Percentiles rank a stretch among this genome's conserved stretches.
Conservation (phyloP, 1,284 basidiomycete genomes). For the Flammula alnicola region DNA sequence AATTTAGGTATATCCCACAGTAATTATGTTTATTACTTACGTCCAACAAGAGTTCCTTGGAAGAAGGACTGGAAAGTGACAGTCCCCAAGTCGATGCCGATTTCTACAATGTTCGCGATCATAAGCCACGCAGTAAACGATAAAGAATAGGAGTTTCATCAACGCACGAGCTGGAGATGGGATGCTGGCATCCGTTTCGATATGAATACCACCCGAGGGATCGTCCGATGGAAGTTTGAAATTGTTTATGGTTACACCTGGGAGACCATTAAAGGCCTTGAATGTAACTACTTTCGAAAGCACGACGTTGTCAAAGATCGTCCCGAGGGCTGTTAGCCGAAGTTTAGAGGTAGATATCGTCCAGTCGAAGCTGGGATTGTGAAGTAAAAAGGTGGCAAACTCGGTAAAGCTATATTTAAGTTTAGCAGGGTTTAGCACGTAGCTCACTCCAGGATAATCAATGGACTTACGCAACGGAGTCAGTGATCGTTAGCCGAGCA, state of each 20-base stretch:
- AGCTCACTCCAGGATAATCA: background rate
- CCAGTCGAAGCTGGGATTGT: slow-evolving; percentile 73
- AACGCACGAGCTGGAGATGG: slow-evolving; percentile 69
- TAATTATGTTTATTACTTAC: slow-evolving; percentile 40
- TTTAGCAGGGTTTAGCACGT: background rate
- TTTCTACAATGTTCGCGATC: slow-evolving; percentile 42
- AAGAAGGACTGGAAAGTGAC: slow-evolving; percentile 71
- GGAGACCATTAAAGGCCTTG: slow-evolving; percentile 74
- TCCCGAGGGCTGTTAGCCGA: slow-evolving; percentile 68
- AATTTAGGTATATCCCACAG: slow-evolving; percentile 22
- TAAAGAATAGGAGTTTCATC: background rate
- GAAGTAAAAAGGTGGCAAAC: slow-evolving; percentile 71
- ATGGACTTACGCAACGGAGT: slow-evolving; percentile 47
- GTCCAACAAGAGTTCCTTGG: slow-evolving; percentile 54
- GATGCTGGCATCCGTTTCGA: slow-evolving; percentile 69
- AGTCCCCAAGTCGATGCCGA: slow-evolving; percentile 76
- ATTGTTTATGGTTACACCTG: slow-evolving; percentile 71
- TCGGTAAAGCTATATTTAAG: slow-evolving; percentile 56
- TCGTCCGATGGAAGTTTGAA: slow-evolving; percentile 71
- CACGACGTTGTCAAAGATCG: slow-evolving; percentile 69
- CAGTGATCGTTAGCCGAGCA: slow-evolving; percentile 59
- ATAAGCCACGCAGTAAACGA: slow-evolving; percentile 6
- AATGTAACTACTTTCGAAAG: slow-evolving; percentile 69
- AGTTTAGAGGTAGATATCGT: slow-evolving; percentile 68
- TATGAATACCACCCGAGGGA: slow-evolving; percentile 70